These are phyloP conservation scores for Madurella fahalii DNA, from an alignment of 2,329 filamentous ascomycete species.

Conservation along the genomic window DNA sequence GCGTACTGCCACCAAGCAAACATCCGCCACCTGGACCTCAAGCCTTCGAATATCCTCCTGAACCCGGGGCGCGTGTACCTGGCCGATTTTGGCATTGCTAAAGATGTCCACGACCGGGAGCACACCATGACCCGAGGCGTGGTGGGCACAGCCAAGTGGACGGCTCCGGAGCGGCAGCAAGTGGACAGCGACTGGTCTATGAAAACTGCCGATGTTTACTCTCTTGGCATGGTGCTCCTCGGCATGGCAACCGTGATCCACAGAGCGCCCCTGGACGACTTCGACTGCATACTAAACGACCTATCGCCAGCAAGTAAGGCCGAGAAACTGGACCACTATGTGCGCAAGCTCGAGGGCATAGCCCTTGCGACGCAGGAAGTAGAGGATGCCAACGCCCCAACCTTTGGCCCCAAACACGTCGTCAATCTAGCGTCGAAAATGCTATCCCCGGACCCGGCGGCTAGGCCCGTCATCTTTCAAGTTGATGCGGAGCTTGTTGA, in stretches of 20 bases:
- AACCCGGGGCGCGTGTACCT: slow-evolving; percentile 44
- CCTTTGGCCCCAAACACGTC: slow-evolving; percentile 39
- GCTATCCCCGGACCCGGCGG: slow-evolving; percentile 32
- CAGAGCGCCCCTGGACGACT: slow-evolving; percentile 36
- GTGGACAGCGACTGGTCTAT: slow-evolving; percentile 39
- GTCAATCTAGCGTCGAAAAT: slow-evolving; percentile 36
- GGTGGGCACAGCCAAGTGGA: slow-evolving; percentile 43
- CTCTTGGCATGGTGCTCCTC: slow-evolving; percentile 44
- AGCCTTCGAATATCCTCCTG: slow-evolving; percentile 46
- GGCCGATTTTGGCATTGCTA: slow-evolving; percentile 47
- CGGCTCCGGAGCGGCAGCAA: slow-evolving; percentile 42
- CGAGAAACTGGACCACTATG: slow-evolving; percentile 34
- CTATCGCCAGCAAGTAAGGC: slow-evolving; percentile 27
- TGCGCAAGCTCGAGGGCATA: slow-evolving; percentile 33
- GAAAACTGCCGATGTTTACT: slow-evolving; percentile 46
- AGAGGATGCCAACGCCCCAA: slow-evolving; percentile 35
- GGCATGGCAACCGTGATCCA: slow-evolving; percentile 44
- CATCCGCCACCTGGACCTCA: slow-evolving; percentile 46
- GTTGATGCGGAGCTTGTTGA: slow-evolving; percentile 40
- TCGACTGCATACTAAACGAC: slow-evolving; percentile 36
- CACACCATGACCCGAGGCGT: slow-evolving; percentile 41
- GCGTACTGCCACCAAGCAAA: slow-evolving; percentile 40
- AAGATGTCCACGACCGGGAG: slow-evolving; percentile 43
- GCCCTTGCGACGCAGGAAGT: slow-evolving; percentile 38
- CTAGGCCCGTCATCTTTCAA: slow-evolving; percentile 34